These are phyloP conservation scores for Colletotrichum graminicola DNA, from an alignment of 2,329 filamentous ascomycete genomes.

Conservation along the genomic window DNA sequence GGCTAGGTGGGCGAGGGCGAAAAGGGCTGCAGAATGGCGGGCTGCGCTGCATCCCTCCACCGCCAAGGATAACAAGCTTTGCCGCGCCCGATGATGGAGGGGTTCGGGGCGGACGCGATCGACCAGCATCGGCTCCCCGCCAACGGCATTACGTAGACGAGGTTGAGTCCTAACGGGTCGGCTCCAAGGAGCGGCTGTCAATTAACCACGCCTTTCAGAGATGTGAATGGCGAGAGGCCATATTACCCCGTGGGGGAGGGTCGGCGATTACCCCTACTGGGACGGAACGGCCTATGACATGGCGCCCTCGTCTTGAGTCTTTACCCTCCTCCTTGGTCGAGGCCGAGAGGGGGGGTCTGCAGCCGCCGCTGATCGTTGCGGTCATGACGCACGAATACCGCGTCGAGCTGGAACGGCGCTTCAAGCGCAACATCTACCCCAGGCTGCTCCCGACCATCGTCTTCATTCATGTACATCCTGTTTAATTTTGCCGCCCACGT, in stretches of 20 bases:
- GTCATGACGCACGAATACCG: conserved; percentile 37
- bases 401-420: conserved; percentile 46
- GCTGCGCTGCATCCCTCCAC: no score
- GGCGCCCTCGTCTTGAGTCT: background rate
- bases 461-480: conserved; percentile 61
- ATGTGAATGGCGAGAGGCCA: conserved; percentile 28
- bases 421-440: conserved; percentile 56
- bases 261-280: conserved; percentile 37
- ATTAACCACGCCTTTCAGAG: background rate
- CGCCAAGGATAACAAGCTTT: background rate
- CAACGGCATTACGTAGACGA: background rate
- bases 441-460: conserved; percentile 65
- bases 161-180: background rate
- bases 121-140: background rate
- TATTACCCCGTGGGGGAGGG: conserved; percentile 17
- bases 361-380: conserved; percentile 29
- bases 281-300: conserved; percentile 19
- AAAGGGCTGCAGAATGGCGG: background rate
- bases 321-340: background rate
- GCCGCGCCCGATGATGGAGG: conserved; percentile 9
- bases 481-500: no score
- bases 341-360: conserved; percentile 30
- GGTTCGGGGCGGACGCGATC: conserved; percentile 5
- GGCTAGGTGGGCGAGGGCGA: background rate
- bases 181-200: background rate